These are phyloP conservation scores for Pugionium dolabratum DNA, from an alignment of 345 rosid species.

Conservation along the genomic window DNA sequence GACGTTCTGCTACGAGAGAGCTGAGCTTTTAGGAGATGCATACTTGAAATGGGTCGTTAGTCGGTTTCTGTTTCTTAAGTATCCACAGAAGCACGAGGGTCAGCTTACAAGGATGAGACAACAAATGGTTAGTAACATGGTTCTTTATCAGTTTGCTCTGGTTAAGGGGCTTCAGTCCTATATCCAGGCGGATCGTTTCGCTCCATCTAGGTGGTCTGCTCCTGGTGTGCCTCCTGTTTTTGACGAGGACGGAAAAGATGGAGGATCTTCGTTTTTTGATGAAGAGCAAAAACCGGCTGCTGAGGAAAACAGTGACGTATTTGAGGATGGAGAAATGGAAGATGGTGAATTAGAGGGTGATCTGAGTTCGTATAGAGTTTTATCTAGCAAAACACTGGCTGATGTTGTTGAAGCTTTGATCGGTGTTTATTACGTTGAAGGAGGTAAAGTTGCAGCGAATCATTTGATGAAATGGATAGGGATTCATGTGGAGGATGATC, in stretches of 20 bases:
- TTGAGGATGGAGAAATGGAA: slow-evolving; percentile 77
- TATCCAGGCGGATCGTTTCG: slow-evolving; percentile 98
- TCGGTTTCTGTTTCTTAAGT: slow-evolving; percentile 84
- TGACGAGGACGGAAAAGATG: slow-evolving; percentile 93
- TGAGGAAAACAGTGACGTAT: slow-evolving; percentile 42
- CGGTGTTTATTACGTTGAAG: slow-evolving; percentile 97
- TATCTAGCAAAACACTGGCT: slow-evolving; percentile 95
- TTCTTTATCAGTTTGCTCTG: slow-evolving; percentile 79
- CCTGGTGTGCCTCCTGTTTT: slow-evolving; percentile 96
- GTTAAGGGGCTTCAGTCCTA: slow-evolving; percentile 87
- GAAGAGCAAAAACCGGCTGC: slow-evolving; percentile 44
- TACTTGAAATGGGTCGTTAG: slow-evolving; percentile 99
- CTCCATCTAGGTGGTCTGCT: slow-evolving; percentile 99
- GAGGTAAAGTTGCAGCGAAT: slow-evolving; percentile 81
- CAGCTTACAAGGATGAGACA: slow-evolving; percentile 99
- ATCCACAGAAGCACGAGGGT: slow-evolving; percentile 98
- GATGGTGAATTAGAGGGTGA: slow-evolving; percentile 96
- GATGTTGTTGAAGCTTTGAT: slow-evolving; percentile 98
- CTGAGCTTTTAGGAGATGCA: slow-evolving; percentile 98
- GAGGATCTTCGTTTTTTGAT: slow-evolving; percentile 67
- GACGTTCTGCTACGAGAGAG: slow-evolving; percentile 97
- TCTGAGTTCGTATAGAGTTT: slow-evolving; percentile 88
- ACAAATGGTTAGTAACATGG: slow-evolving; percentile 97
- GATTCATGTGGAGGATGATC: slow-evolving; percentile 76
- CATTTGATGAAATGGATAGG: slow-evolving; percentile 98